Evolutionary conservation across 495 filamentous ascomycete species (phyloP).

Genomic region (Pseudomonodictys pantanalensis): DNA sequence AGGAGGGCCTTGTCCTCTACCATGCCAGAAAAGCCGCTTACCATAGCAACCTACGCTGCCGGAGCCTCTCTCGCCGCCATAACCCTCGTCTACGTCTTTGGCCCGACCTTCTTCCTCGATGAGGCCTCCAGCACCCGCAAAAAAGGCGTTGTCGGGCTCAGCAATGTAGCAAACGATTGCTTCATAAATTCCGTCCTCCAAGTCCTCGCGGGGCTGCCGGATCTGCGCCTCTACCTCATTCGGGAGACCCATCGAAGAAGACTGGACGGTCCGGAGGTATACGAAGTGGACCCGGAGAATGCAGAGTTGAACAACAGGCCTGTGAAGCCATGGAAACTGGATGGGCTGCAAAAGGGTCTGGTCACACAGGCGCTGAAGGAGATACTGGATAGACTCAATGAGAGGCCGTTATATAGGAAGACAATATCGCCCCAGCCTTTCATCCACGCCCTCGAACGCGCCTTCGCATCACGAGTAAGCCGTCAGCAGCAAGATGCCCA

Average conservation of each 20-base stretch:
- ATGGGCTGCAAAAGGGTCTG: constrained; percentile 71
- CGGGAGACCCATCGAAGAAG: constrained; percentile 78
- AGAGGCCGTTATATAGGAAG: constrained; percentile 89
- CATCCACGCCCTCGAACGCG: constrained; percentile 73
- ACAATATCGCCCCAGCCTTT: constrained; percentile 84
- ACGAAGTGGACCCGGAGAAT: constrained; percentile 54
- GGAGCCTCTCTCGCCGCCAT: constrained; percentile 95
- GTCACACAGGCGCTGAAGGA: constrained; percentile 90
- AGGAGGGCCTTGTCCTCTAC: background rate
- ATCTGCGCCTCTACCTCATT: constrained; percentile 86
- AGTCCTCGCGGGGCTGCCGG: constrained; percentile 88
- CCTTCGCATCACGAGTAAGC: constrained; percentile 85
- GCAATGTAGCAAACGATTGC: constrained; percentile 94
- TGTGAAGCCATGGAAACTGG: constrained; percentile 60
- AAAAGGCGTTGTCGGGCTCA: constrained; percentile 84
- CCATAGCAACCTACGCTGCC: constrained; percentile 88
- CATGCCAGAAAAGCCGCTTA: constrained; percentile 86
- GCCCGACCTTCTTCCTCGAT: constrained; percentile 90
- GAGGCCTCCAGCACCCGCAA: constrained; percentile 65
- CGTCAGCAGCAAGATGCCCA: constrained; percentile 98
- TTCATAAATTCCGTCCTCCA: constrained; percentile 99
- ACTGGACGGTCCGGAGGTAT: constrained; percentile 70
- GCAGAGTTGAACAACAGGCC: constrained; percentile 22
- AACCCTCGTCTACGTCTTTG: constrained; percentile 94
- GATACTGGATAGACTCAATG: constrained; percentile 88